Conservation (phyloP, 2,329 filamentous ascomycete genomes). For the Talaromyces sp. region DNA sequence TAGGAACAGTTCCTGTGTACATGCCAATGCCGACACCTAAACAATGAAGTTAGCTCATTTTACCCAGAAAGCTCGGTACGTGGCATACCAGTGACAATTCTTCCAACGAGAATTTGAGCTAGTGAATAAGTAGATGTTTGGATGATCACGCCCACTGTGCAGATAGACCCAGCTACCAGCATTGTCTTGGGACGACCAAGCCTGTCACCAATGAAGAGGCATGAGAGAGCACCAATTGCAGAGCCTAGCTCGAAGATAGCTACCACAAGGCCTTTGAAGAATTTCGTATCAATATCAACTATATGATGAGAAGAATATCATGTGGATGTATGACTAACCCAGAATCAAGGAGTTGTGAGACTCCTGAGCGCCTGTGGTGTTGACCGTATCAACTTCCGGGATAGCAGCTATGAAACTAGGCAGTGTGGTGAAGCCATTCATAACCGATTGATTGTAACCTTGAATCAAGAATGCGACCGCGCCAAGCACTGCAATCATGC, state of each 20-base stretch:
- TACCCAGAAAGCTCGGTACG: not conserved
- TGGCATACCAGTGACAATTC: conserved; percentile 13
- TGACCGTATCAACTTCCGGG: conserved; percentile 19
- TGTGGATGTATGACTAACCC: conserved; percentile 7
- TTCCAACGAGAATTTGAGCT: conserved; percentile 8
- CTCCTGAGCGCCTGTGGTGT: conserved; percentile 14
- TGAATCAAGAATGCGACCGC: conserved; percentile 23
- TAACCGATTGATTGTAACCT: conserved; percentile 26
- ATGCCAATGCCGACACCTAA: conserved; percentile 16
- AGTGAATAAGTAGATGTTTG: conserved; percentile 12
- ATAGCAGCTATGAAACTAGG: conserved; percentile 11
- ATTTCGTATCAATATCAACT: not conserved
- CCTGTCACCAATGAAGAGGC: conserved; percentile 44
- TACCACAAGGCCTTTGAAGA: conserved; percentile 6
- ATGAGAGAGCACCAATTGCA: conserved; percentile 45
- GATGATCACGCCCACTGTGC: conserved; percentile 3
- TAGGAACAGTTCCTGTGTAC: conserved; percentile 16
- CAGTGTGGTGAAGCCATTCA: conserved; percentile 16
- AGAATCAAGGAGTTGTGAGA: conserved; percentile 19
- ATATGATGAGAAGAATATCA: not conserved
- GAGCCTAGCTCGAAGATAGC: conserved; percentile 48
- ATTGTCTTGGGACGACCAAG: conserved; percentile 43
- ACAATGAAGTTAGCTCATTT: not conserved
- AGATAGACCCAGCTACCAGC: conserved; percentile 6
- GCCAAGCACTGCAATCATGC: conserved; percentile 15